Conservation (phyloP, 1,284 basidiomycete genomes). For the Wallemia mellicola region DNA sequence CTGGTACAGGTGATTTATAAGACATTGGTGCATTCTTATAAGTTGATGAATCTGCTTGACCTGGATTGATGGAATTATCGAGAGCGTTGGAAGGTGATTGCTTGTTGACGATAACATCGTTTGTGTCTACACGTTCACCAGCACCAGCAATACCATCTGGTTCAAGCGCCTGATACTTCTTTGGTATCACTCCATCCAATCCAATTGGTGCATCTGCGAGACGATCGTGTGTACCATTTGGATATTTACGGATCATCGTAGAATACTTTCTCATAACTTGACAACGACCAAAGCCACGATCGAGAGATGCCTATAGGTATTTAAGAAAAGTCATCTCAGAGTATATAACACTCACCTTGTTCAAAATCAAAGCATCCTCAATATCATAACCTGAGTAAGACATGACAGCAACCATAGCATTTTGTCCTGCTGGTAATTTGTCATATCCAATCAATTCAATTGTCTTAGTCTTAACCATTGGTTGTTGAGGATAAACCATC, state of each 20-base stretch:
- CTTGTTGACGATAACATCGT: constrained; percentile 88
- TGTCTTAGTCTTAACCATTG: constrained; percentile 97
- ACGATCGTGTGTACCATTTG: constrained; percentile 90
- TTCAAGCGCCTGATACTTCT: constrained; percentile 71
- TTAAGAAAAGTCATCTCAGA: constrained; percentile 4
- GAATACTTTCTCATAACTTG: constrained; percentile 91
- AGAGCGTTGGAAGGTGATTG: constrained; percentile 76
- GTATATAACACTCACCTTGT: constrained; percentile 28
- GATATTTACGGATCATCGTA: constrained; percentile 78
- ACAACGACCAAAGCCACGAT: constrained; percentile 88
- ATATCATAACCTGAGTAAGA: constrained; percentile 98
- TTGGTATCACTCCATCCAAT: constrained; percentile 34
- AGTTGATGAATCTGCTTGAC: constrained; percentile 25
- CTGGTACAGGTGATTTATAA: constrained; percentile 73
- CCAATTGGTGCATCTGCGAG: constrained; percentile 70
- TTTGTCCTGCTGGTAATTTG: constrained; percentile 85
- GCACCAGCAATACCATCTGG: constrained; percentile 78
- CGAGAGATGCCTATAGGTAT: constrained; percentile 42
- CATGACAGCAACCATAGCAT: constrained; percentile 97
- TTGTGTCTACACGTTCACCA: constrained; percentile 72
- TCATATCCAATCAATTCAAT: constrained; percentile 95
- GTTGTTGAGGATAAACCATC: constrained; percentile 95
- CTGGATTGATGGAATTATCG: constrained; percentile 23
- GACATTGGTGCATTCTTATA: constrained; percentile 72
- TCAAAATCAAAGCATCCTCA: constrained; percentile 90